Evolutionary conservation across 208 protist genomes (phyloP).

Genomic region (Trypanosoma melophagium): DNA sequence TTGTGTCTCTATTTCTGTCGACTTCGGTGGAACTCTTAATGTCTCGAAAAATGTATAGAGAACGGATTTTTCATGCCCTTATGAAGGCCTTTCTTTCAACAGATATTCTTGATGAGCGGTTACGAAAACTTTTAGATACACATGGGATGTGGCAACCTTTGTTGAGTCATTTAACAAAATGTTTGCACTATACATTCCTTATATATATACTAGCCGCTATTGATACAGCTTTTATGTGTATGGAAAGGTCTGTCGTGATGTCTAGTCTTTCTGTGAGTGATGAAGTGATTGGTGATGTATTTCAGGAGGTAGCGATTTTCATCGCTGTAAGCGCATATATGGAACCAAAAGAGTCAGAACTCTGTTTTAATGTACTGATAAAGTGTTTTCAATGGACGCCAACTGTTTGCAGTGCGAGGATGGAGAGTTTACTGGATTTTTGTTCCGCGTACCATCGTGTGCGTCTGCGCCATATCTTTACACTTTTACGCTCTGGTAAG

Average conservation of each 20-base stretch:
- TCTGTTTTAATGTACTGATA: constrained; percentile 53
- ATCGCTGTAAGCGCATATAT: constrained; percentile 50
- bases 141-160: constrained; percentile 59
- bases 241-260: constrained; percentile 26
- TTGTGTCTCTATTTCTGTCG: constrained; percentile 59
- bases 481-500: constrained; percentile 39
- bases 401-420: constrained; percentile 39
- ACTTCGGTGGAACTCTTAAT: constrained; percentile 67
- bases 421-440: constrained; percentile 61
- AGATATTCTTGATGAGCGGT: constrained; percentile 36
- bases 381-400: constrained; percentile 47
- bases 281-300: constrained; percentile 36
- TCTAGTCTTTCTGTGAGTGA: constrained; percentile 35
- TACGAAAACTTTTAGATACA: constrained; percentile 44
- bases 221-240: constrained; percentile 43
- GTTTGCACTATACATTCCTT: constrained; percentile 57
- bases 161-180: constrained; percentile 52
- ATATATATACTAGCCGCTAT: constrained; percentile 56
- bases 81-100: constrained; percentile 38
- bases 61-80: constrained; percentile 61
- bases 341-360: constrained; percentile 43
- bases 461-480: constrained; percentile 69
- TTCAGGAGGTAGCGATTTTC: constrained; percentile 65
- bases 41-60: constrained; percentile 36
- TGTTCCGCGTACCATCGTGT: constrained; percentile 89